phyloP scores from a whole-genome alignment of 768 basidiomycete species.

The Dacryopinax primogenitus region DNA sequence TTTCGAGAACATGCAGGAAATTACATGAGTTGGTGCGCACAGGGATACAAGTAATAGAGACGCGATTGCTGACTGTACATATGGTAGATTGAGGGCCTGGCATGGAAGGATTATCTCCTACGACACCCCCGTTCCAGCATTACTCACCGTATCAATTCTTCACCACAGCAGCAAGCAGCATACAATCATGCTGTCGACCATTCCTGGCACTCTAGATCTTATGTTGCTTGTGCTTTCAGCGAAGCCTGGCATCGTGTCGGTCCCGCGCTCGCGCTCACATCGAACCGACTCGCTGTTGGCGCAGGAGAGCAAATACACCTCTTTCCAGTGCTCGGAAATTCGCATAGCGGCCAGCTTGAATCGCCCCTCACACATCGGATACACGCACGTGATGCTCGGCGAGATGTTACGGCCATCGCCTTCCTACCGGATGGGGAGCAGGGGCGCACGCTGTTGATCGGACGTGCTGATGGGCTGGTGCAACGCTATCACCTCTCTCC shows the following conservation, averaged over 20 bases:
- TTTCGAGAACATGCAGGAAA: background rate
- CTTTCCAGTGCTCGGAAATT: background rate
- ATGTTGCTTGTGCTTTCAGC: background rate
- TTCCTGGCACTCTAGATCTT: background rate
- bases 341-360: background rate
- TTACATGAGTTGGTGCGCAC: background rate
- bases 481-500: background rate
- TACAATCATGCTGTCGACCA: background rate
- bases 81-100: background rate
- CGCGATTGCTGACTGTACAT: background rate
- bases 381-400: background rate
- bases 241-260: background rate
- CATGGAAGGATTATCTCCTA: background rate
- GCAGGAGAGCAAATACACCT: background rate
- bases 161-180: background rate
- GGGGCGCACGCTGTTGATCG: background rate
- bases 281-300: background rate
- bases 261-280: background rate
- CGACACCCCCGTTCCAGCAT: background rate
- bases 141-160: background rate
- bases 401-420: background rate
- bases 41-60: background rate
- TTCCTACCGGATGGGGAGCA: slow-evolving; percentile 1
- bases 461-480: background rate
- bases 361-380: background rate